A percentile compares a stretch with the other conserved stretches of the same genome.
Conservation (phyloP, 768 basidiomycete genomes). For the Fistulinella prunicolor region DNA sequence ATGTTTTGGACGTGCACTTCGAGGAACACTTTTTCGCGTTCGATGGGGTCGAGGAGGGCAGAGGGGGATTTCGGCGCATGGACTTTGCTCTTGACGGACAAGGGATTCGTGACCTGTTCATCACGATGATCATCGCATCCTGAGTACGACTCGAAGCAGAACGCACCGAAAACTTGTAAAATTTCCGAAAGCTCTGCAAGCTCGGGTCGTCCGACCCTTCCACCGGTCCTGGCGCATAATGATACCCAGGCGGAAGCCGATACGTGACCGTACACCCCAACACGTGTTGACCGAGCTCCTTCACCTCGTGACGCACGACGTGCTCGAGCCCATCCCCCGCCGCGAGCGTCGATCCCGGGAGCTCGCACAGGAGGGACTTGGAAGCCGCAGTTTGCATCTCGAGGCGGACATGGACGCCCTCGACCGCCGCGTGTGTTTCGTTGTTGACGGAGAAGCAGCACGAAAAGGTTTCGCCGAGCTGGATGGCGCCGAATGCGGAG, state of each 20-base stretch:
- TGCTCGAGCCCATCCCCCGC: slow-evolving; percentile 62
- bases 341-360: slow-evolving; percentile 53
- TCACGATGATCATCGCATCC: not conserved
- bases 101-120: slow-evolving; percentile 82
- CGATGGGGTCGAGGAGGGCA: slow-evolving; percentile 56
- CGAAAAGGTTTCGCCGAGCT: slow-evolving; percentile 86
- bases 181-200: slow-evolving; percentile 76
- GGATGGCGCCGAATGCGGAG: slow-evolving; percentile 79
- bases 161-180: slow-evolving; percentile 88
- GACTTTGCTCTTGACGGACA: slow-evolving; percentile 94
- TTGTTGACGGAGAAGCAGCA: slow-evolving; percentile 83
- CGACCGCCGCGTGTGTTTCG: slow-evolving; percentile 60
- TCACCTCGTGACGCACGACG: slow-evolving; percentile 83
- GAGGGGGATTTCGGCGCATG: slow-evolving; percentile 73
- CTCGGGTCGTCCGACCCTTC: slow-evolving; percentile 53
- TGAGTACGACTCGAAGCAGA: not conserved
- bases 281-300: slow-evolving; percentile 90
- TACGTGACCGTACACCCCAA: slow-evolving; percentile 84
- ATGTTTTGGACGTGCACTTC: slow-evolving; percentile 93
- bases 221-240: slow-evolving; percentile 45
- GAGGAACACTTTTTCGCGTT: slow-evolving; percentile 83
- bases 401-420: slow-evolving; percentile 62
- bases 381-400: slow-evolving; percentile 83
- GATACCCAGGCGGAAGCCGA: slow-evolving; percentile 59
- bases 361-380: slow-evolving; percentile 61